Conservation (phyloP, 371 early-diverging fungal genomes). For the Umbelopsis sp. region DNA sequence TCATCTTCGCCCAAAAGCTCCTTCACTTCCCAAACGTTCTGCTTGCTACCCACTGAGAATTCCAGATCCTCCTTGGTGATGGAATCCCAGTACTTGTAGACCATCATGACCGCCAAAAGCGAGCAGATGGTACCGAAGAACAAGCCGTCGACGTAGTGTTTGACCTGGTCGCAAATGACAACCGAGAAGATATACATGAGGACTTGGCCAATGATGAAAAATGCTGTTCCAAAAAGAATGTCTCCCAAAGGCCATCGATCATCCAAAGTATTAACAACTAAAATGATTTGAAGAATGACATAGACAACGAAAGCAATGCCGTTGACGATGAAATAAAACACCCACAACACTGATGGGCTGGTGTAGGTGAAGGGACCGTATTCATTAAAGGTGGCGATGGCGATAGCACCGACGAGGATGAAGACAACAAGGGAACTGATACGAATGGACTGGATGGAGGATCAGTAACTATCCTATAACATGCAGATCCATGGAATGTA, state of each 20-base stretch:
- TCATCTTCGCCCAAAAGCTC: slow-evolving; percentile 72
- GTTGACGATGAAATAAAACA: slow-evolving; percentile 87
- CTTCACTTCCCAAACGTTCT: slow-evolving; percentile 93
- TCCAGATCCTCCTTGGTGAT: slow-evolving; percentile 98
- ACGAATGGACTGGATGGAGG: slow-evolving; percentile 71
- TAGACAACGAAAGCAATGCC: slow-evolving; percentile 83
- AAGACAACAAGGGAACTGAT: slow-evolving; percentile 82
- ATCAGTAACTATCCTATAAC: background rate
- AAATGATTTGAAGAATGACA: slow-evolving; percentile 86
- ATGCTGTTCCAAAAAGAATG: slow-evolving; percentile 85
- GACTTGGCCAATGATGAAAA: slow-evolving; percentile 87
- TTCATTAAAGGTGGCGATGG: slow-evolving; percentile 82
- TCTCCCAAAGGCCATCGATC: slow-evolving; percentile 97
- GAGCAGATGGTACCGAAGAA: slow-evolving; percentile 94
- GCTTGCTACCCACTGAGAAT: slow-evolving; percentile 91
- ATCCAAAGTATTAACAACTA: slow-evolving; percentile 93
- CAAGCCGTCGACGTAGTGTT: slow-evolving; percentile 95
- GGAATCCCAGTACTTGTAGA: slow-evolving; percentile 98
- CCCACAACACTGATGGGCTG: slow-evolving; percentile 82
- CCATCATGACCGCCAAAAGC: slow-evolving; percentile 97
- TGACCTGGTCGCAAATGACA: slow-evolving; percentile 81
- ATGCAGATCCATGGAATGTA: background rate
- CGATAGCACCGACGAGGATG: slow-evolving; percentile 73
- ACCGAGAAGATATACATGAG: slow-evolving; percentile 78
- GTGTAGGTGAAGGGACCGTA: slow-evolving; percentile 63